Conservation (phyloP, 2,329 filamentous ascomycete genomes). For the Teratosphaeria destructans region DNA sequence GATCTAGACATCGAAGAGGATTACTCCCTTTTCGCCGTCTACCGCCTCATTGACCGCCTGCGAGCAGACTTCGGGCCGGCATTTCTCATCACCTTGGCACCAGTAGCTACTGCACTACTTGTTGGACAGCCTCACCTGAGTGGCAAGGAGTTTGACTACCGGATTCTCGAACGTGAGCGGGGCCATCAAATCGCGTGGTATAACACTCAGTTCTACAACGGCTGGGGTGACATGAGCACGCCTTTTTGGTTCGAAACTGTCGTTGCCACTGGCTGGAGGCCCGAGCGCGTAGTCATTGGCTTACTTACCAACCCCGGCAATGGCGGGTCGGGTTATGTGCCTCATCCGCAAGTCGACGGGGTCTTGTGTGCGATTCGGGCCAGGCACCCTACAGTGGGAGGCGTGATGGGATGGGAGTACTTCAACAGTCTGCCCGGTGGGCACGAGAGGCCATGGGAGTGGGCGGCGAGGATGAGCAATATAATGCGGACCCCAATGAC, state of each 20-base stretch:
- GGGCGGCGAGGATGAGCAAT: slow-evolving; percentile 58
- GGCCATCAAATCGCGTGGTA: slow-evolving; percentile 68
- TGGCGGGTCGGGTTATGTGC: slow-evolving; percentile 51
- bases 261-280: slow-evolving; percentile 56
- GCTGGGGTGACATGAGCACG: slow-evolving; percentile 60
- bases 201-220: slow-evolving; percentile 88
- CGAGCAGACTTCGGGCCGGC: slow-evolving; percentile 53
- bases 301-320: slow-evolving; percentile 70
- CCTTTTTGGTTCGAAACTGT: slow-evolving; percentile 44
- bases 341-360: slow-evolving; percentile 45
- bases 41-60: slow-evolving; percentile 38
- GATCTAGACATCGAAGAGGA: slow-evolving; percentile 74
- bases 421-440: slow-evolving; percentile 69
- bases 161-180: slow-evolving; percentile 57
- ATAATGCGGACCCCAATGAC: slow-evolving; percentile 27
- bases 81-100: slow-evolving; percentile 73
- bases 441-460: slow-evolving; percentile 57
- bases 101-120: slow-evolving; percentile 66
- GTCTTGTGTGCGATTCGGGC: slow-evolving; percentile 49
- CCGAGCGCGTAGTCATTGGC: slow-evolving; percentile 66
- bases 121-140: slow-evolving; percentile 51
- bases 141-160: slow-evolving; percentile 62
- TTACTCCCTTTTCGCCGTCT: slow-evolving; percentile 56
- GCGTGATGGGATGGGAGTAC: slow-evolving; percentile 93
- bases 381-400: slow-evolving; percentile 61